phyloP scores from a whole-genome alignment of 805 yeast species.

The Cyberlindnera euphorbiae region DNA sequence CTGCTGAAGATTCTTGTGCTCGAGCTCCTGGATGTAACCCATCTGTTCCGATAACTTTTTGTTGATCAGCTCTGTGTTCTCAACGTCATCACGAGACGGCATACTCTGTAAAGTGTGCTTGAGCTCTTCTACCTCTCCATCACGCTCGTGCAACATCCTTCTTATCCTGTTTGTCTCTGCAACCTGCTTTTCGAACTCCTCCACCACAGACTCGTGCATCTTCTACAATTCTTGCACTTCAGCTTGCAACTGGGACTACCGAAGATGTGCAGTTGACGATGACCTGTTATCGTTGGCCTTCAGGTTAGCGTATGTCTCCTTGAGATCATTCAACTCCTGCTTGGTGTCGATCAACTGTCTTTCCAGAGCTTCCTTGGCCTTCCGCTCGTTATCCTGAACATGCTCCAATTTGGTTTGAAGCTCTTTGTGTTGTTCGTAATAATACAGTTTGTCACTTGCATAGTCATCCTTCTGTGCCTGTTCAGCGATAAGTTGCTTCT shows the following conservation, averaged over 20 bases:
- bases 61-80: slow-evolving; percentile 7
- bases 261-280: neutral
- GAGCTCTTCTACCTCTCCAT: slow-evolving; percentile 4
- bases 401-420: slow-evolving; percentile 23
- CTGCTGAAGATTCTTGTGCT: slow-evolving; percentile 48
- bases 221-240: slow-evolving; percentile 4
- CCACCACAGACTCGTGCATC: slow-evolving; percentile 5
- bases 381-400: slow-evolving; percentile 22
- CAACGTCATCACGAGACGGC: slow-evolving; percentile 34
- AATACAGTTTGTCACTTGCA: slow-evolving; percentile 30
- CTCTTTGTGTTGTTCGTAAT: slow-evolving; percentile 33
- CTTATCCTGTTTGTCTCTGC: slow-evolving; percentile 2
- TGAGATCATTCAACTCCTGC: slow-evolving; percentile 14
- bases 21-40: slow-evolving; percentile 41
- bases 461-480: slow-evolving; percentile 15
- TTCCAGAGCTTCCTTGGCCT: slow-evolving; percentile 24
- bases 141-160: slow-evolving; percentile 1
- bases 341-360: slow-evolving; percentile 15
- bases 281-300: neutral
- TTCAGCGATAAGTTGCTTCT: slow-evolving; percentile 21
- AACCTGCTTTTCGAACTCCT: slow-evolving; percentile 6
- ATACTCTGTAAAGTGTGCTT: slow-evolving; percentile 12
- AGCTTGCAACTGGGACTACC: slow-evolving; percentile 1
- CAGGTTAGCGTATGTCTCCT: slow-evolving; percentile 7
- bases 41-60: slow-evolving; percentile 38